These are phyloP conservation scores for Leavenworthia alabamica DNA, from an alignment of 345 rosid species.

Conservation along the genomic window DNA sequence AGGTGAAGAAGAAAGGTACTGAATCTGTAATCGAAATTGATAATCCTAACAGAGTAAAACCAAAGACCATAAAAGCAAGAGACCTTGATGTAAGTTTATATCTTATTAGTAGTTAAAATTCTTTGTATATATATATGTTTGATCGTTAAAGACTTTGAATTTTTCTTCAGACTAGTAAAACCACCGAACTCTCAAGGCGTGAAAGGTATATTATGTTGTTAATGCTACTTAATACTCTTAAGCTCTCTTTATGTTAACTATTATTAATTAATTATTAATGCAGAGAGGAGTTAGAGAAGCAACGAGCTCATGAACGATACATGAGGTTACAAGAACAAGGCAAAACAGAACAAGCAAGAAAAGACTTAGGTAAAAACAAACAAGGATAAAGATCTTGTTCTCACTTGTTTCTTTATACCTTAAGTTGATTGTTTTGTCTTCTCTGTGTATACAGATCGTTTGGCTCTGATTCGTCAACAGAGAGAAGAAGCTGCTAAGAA, in stretches of 20 bases:
- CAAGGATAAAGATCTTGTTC: no score
- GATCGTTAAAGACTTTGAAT: no score
- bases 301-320: slow-evolving; percentile 90
- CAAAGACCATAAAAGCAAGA: slow-evolving; percentile 60
- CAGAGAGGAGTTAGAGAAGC: slow-evolving; percentile 96
- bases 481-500: slow-evolving; percentile 70
- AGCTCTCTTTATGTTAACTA: no score
- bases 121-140: no score
- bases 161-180: slow-evolving; percentile 51
- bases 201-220: slow-evolving; percentile 76
- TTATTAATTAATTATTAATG: no score
- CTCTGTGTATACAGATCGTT: slow-evolving; percentile 51
- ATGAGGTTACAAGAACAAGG: slow-evolving; percentile 99
- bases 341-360: slow-evolving; percentile 90
- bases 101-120: neutral
- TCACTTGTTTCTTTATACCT: no score
- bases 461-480: slow-evolving; percentile 78
- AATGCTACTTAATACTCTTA: neutral
- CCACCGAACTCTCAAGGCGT: slow-evolving; percentile 93
- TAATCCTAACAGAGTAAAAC: slow-evolving; percentile 73
- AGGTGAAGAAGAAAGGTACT: slow-evolving; percentile 76
- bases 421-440: neutral
- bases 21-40: slow-evolving; percentile 74
- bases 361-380: slow-evolving; percentile 80
- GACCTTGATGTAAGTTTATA: slow-evolving; percentile 71